These are phyloP conservation scores for Cercospora citrullina DNA, from an alignment of 2,329 filamentous ascomycete species.

Conservation along the genomic window DNA sequence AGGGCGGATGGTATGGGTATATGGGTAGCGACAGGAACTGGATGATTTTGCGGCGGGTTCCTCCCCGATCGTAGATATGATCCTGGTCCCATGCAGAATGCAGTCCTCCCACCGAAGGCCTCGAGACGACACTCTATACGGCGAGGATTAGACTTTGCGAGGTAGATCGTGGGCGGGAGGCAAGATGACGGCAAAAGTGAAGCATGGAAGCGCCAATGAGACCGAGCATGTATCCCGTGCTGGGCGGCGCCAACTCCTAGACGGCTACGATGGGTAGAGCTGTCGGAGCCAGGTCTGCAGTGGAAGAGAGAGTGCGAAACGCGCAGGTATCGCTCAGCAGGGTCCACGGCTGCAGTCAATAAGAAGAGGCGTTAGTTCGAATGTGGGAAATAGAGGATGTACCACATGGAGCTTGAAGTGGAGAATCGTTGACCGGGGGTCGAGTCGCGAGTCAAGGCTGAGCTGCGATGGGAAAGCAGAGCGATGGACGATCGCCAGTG, in stretches of 20 bases:
- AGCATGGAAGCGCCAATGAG: slow-evolving; percentile 2
- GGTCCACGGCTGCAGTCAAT: slow-evolving; percentile 14
- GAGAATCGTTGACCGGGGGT: slow-evolving; percentile 9
- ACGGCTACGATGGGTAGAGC: background rate
- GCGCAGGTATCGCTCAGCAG: slow-evolving; percentile 4
- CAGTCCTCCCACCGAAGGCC: background rate
- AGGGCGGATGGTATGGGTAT: slow-evolving; percentile 2
- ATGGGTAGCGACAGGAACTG: slow-evolving; percentile 14
- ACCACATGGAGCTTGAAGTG: slow-evolving; percentile 5
- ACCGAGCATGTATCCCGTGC: background rate
- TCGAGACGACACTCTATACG: slow-evolving; percentile 7
- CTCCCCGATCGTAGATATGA: background rate
- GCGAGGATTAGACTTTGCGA: slow-evolving; percentile 1
- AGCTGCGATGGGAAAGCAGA: slow-evolving; percentile 5
- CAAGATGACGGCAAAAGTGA: slow-evolving; percentile 8
- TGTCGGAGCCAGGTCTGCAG: background rate
- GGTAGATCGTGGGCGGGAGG: background rate
- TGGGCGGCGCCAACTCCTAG: slow-evolving; percentile 5
- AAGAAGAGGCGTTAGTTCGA: slow-evolving; percentile 15
- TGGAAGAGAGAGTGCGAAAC: background rate
- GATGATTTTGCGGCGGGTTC: background rate
- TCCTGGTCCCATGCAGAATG: slow-evolving; percentile 5
- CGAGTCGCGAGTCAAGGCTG: slow-evolving; percentile 13
- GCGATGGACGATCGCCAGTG: slow-evolving; percentile 13
- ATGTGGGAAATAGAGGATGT: slow-evolving; percentile 9